phyloP scores from a whole-genome alignment of 2,329 filamentous ascomycete species.

The Microdochium paspali region DNA sequence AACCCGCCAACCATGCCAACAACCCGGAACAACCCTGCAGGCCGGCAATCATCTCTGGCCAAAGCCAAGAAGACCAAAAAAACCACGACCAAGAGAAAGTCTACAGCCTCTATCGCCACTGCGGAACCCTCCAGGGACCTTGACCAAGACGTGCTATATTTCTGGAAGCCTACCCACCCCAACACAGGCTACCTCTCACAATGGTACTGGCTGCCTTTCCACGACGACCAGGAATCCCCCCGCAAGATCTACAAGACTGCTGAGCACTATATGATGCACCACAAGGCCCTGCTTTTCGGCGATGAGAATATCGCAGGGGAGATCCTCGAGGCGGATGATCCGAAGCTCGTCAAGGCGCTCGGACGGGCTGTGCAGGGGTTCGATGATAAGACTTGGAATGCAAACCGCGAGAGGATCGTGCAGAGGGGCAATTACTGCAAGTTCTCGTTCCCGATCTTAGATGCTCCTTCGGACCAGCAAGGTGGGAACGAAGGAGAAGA shows the following conservation, averaged over 20 bases:
- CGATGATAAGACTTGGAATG: constrained; percentile 38
- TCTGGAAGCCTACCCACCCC: constrained; percentile 36
- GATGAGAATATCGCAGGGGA: constrained; percentile 30
- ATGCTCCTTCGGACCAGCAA: constrained; percentile 4
- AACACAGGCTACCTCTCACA: constrained; percentile 50
- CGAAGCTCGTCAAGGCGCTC: constrained; percentile 39
- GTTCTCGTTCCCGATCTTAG: constrained; percentile 36
- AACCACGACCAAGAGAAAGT: neutral
- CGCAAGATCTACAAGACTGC: constrained; percentile 35
- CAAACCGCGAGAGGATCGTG: constrained; percentile 43
- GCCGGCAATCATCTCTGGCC: too few species aligned
- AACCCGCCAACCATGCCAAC: too few species aligned
- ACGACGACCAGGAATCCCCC: constrained; percentile 20
- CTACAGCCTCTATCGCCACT: neutral
- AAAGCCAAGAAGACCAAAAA: neutral
- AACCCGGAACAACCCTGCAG: too few species aligned
- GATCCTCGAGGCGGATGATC: constrained; percentile 37
- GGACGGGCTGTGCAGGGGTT: constrained; percentile 47
- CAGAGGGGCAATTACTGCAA: constrained; percentile 48
- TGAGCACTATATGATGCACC: constrained; percentile 34
- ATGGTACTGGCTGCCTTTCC: constrained; percentile 47
- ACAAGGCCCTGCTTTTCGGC: constrained; percentile 12
- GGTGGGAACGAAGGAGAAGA: neutral
- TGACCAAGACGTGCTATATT: constrained; percentile 25
- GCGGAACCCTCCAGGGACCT: neutral